phyloP scores from a whole-genome alignment of 2,329 filamentous ascomycete genomes.

The Zasmidium citrigriseum region DNA sequence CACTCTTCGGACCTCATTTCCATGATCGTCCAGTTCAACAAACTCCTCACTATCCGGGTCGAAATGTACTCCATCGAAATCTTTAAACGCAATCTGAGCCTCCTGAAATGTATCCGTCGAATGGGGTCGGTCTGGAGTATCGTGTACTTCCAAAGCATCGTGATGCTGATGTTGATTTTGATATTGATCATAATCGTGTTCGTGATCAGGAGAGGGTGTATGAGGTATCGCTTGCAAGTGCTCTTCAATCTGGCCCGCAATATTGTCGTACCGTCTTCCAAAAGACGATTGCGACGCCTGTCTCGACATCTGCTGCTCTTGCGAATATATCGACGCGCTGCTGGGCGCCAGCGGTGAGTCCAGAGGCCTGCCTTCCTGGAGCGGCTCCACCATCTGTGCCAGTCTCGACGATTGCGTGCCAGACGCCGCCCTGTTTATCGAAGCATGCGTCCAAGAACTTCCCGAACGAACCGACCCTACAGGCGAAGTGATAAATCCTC shows the following conservation, averaged over 20 bases:
- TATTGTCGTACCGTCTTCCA: constrained; percentile 31
- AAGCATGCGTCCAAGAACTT: constrained; percentile 44
- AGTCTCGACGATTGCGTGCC: constrained; percentile 44
- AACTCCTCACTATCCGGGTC: constrained; percentile 52
- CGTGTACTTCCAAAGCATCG: constrained; percentile 7
- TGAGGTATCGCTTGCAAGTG: constrained; percentile 28
- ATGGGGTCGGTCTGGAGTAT: constrained; percentile 45
- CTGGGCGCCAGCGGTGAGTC: constrained; percentile 36
- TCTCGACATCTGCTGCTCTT: constrained; percentile 26
- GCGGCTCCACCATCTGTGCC: constrained; percentile 43
- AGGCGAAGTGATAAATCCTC: constrained; percentile 68
- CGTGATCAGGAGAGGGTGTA: constrained; percentile 26
- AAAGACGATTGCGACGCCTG: constrained; percentile 29
- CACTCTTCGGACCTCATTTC: constrained; percentile 35
- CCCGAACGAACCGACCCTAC: constrained; percentile 58
- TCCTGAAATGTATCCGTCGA: constrained; percentile 66
- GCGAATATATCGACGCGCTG: constrained; percentile 20
- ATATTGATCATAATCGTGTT: too few species aligned
- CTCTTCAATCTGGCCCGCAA: constrained; percentile 33
- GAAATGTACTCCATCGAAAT: constrained; percentile 81
- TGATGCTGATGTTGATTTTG: constrained; percentile 16
- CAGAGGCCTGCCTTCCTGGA: constrained; percentile 37
- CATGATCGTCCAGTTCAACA: constrained; percentile 33
- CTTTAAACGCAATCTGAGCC: constrained; percentile 67
- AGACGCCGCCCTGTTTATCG: constrained; percentile 38